Evolutionary conservation across 352 stramenopile species (phyloP).

Genomic region (Phytophthora palmivora): DNA sequence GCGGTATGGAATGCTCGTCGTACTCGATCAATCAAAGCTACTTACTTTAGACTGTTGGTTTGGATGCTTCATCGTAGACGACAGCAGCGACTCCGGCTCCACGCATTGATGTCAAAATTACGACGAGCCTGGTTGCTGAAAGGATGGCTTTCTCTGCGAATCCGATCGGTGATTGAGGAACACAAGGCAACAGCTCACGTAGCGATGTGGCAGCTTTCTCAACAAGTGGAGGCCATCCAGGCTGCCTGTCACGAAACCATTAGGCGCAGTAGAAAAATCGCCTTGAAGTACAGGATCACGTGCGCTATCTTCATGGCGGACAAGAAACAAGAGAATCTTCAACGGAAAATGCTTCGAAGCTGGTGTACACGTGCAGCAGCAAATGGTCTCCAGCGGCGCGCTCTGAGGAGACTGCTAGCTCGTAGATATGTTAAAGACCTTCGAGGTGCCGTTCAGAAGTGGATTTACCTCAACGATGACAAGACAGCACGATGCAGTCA

Average conservation of each 20-base stretch:
- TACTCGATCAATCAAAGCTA: not conserved
- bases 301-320: conserved; percentile 41
- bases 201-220: conserved; percentile 28
- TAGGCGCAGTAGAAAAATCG: conserved; percentile 25
- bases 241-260: conserved; percentile 18
- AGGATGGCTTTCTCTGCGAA: conserved; percentile 32
- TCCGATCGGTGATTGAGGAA: conserved; percentile 26
- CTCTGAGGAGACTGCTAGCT: conserved; percentile 22
- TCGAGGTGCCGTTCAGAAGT: conserved; percentile 12
- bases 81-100: conserved; percentile 29
- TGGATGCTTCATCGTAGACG: conserved; percentile 5
- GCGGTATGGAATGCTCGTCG: conserved; percentile 8
- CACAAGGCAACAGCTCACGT: conserved; percentile 22
- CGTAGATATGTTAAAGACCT: conserved; percentile 8
- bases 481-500: not conserved
- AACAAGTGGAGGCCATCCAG: conserved; percentile 28
- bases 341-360: conserved; percentile 20
- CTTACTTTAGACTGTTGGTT: conserved; percentile 20
- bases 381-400: not conserved
- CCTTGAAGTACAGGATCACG: conserved; percentile 41
- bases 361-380: conserved; percentile 20
- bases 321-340: conserved; percentile 14
- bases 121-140: conserved; percentile 21
- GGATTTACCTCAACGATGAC: conserved; percentile 14
- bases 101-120: conserved; percentile 18